Evolutionary conservation across 768 basidiomycete species (phyloP), one percentile per base, ranked within the genome.

Genomic region (Chalciporus piperatus): DNA sequence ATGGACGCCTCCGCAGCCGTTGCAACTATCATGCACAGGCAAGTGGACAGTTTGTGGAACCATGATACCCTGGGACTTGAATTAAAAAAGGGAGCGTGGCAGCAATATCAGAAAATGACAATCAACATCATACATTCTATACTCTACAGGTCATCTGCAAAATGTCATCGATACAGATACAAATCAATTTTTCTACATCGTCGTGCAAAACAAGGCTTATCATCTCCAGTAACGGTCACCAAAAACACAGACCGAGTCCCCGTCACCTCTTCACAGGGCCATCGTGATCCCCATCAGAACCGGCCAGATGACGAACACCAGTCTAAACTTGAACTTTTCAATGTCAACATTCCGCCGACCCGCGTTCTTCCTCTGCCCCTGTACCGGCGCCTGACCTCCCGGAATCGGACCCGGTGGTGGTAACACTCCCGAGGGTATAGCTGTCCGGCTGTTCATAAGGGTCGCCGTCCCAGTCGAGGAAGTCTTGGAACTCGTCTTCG

Each of bases 251-350:
- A 32, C 13, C 12, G 11, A 10, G 7, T 41, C 5, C 19, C 11
- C 40, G 6, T 20, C 40, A 41, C 0, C 20, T 12, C 20, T 47
- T 64, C 54, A 83, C 43, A 81, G 58, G 5, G 80, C 79, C 76
- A 84, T 75, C 32, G 77, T 74, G 41, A 82, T 65, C 2, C 82
- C 83, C 48, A 83, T 70, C 46, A 84, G 60, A 7, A 78, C 73
- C 30, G 82, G 80, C 78, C 81, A 83, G 20, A 79, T 64, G 53
- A 83, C 70, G 49, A 79, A 80, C 52, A 79, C 70, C 42, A 81
- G 52, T 10, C 74, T 64, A 60, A 80, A 79, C 56, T 73, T 76
- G 53, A 73, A 59, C 57, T 64, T 67, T 46, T 72, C 74, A 17
- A 69, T 52, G 45, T 72, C 63, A 19, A 70, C 40, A 1, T 51